Base-by-base conservation (phyloP, 140 eudicot genomes). In the Ambrosia hybrid region DNA sequence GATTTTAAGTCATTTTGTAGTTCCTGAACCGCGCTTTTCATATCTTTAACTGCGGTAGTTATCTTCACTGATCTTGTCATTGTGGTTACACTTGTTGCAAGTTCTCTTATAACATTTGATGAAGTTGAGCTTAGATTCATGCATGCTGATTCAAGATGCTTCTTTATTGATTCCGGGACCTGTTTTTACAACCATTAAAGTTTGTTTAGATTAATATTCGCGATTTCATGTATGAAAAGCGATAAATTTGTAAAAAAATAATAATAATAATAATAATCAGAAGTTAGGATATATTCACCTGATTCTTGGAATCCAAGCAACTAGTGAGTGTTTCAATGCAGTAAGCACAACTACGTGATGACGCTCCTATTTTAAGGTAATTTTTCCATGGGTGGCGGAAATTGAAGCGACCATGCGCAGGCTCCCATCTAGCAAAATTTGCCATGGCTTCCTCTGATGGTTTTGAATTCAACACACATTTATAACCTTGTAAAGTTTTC, bases 351-450 rank as follows among this genome's bases (percentile, higher is more conserved):
- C 75, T 84, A 7, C 97, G 84, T 49, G 87, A 78, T 43, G 93
- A 78, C 39, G 91, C 89, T 5, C 98, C 91, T 10, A 93, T 56
- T 66, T 90, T 85, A 15, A 89, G 86, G 78, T 93, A 93, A 49
- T 84, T 83, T 70, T 89, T 83, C 98, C 98, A 93, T 57, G 98
- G 98, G 80, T 93, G 92, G 3, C 84, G 60, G 72, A 89, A 93
- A 76, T 51, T 84, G 83, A 93, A 93, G 17, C 52, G 68, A 0
- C 98, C 98, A 57, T 93, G 98, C 10, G 97, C 85, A 13, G 98
- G 98, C 78, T 93, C 98, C 98, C 98, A 93, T 78, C 86, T 76
- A 16, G 97, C 98, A 71, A 87, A 87, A 68, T 85, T 87, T 4
- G 90, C 97, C 96, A 91, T 68, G 71, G 97, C 57, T 73, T 91